Percentiles rank a stretch among this genome's conserved stretches.
phyloP scores from a whole-genome alignment of 208 protist species.

The Leishmania aethiopica region DNA sequence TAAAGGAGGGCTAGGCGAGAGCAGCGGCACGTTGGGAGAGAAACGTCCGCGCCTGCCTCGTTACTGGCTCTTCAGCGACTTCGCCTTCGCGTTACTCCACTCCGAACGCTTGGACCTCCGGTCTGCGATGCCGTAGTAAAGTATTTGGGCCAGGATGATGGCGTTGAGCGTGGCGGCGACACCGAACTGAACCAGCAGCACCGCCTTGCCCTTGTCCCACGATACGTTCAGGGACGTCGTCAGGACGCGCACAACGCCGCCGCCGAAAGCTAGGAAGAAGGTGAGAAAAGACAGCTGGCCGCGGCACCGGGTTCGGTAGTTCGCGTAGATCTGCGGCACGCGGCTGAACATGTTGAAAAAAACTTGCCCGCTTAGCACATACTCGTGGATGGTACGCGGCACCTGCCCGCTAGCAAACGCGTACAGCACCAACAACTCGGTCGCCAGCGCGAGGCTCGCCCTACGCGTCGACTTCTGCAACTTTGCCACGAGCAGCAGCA shows the following conservation, averaged over 20 bases:
- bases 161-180: slow-evolving; percentile 64
- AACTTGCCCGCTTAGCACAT: slow-evolving; percentile 62
- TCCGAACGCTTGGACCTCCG: neutral
- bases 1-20: neutral
- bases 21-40: neutral
- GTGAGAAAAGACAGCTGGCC: slow-evolving; percentile 85
- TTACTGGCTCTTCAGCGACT: neutral
- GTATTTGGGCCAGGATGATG: slow-evolving; percentile 72
- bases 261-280: slow-evolving; percentile 83
- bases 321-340: slow-evolving; percentile 80
- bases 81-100: neutral
- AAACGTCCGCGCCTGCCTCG: neutral
- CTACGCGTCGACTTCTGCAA: slow-evolving; percentile 46
- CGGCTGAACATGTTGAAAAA: slow-evolving; percentile 71
- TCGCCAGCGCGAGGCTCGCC: slow-evolving; percentile 37
- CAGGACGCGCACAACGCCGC: slow-evolving; percentile 67
- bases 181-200: slow-evolving; percentile 69
- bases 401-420: slow-evolving; percentile 47
- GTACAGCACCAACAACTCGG: slow-evolving; percentile 37
- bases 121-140: slow-evolving; percentile 49
- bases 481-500: slow-evolving; percentile 68
- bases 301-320: slow-evolving; percentile 64
- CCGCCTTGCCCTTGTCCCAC: slow-evolving; percentile 74
- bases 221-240: slow-evolving; percentile 85
- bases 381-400: slow-evolving; percentile 53